These are phyloP conservation scores for Fonsecaea pedrosoi DNA, from an alignment of 2,329 filamentous ascomycete genomes.

Conservation along the genomic window DNA sequence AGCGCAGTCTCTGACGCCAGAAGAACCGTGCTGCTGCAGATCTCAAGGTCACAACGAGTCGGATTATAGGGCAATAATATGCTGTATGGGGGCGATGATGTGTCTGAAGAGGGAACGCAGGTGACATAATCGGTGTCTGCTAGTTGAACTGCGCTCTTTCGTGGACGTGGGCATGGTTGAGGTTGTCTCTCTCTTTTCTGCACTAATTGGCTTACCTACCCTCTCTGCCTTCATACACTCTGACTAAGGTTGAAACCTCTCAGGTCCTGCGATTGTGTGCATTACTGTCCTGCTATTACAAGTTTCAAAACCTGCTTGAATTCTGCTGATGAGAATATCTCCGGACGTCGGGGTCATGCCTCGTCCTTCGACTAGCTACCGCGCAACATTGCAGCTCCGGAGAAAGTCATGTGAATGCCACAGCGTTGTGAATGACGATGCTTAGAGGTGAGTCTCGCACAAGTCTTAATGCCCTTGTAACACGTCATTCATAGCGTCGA, in stretches of 20 bases:
- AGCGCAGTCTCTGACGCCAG: background rate
- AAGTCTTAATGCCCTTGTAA: too few relatives aligned
- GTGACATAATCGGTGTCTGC: too few relatives aligned
- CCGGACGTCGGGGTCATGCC: constrained; percentile 51
- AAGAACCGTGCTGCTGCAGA: background rate
- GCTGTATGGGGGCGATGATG: too few relatives aligned
- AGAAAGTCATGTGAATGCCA: constrained; percentile 45
- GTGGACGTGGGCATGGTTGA: too few relatives aligned
- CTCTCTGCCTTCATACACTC: too few relatives aligned
- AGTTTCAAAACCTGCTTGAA: background rate
- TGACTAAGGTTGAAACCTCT: too few relatives aligned
- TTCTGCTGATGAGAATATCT: background rate
- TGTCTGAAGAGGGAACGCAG: too few relatives aligned
- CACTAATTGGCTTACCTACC: too few relatives aligned
- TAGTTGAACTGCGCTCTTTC: too few relatives aligned
- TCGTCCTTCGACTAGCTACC: constrained; percentile 48
- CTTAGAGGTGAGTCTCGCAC: background rate
- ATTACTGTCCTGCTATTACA: too few relatives aligned
- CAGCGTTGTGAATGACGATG: constrained; percentile 47
- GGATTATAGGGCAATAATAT: background rate
- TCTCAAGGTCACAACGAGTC: background rate
- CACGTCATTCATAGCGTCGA: constrained; percentile 19
- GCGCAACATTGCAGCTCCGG: constrained; percentile 47
- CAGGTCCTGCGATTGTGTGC: too few relatives aligned
- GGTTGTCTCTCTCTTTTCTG: too few relatives aligned